phyloP scores from a whole-genome alignment of 1,139 yeast genomes.

The Cylindricascospora bacillispora region DNA sequence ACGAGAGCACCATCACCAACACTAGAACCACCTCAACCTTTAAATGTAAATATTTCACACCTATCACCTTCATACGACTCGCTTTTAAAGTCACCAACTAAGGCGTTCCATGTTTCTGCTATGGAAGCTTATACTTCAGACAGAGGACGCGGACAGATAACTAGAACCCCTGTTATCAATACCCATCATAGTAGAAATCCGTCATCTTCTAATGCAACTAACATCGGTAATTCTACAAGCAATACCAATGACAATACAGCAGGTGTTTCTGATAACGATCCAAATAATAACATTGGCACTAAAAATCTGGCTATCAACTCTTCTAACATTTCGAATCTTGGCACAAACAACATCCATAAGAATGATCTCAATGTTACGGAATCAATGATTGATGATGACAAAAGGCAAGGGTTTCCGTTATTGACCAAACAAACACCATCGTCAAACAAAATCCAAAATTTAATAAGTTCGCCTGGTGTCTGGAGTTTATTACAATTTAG shows the following conservation, averaged over 20 bases:
- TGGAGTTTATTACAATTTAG: slow-evolving; percentile 73
- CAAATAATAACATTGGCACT: slow-evolving; percentile 1
- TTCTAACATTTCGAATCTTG: not conserved
- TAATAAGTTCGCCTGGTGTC: slow-evolving; percentile 45
- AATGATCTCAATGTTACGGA: slow-evolving; percentile 1
- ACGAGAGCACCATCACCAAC: slow-evolving; percentile 11
- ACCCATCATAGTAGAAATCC: slow-evolving; percentile 3
- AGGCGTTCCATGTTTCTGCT: slow-evolving; percentile 43
- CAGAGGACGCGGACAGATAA: slow-evolving; percentile 41
- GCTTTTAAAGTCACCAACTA: slow-evolving; percentile 28
- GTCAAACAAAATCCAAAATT: slow-evolving; percentile 3
- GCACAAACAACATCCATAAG: not conserved
- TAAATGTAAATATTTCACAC: slow-evolving; percentile 10
- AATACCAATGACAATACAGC: slow-evolving; percentile 1
- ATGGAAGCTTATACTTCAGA: slow-evolving; percentile 79
- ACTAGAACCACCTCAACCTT: too few relatives aligned
- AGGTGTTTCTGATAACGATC: not conserved
- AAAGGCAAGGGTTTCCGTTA: not conserved
- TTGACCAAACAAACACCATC: slow-evolving; percentile 5
- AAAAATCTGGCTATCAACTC: too few relatives aligned
- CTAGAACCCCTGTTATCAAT: slow-evolving; percentile 18
- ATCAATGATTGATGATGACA: slow-evolving; percentile 1
- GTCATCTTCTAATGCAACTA: slow-evolving; percentile 3
- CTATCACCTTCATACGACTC: slow-evolving; percentile 26
- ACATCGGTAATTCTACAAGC: slow-evolving; percentile 3